These are phyloP conservation scores for Thermothielavioides terrestris DNA, from an alignment of 495 filamentous ascomycete species.

Conservation along the genomic window DNA sequence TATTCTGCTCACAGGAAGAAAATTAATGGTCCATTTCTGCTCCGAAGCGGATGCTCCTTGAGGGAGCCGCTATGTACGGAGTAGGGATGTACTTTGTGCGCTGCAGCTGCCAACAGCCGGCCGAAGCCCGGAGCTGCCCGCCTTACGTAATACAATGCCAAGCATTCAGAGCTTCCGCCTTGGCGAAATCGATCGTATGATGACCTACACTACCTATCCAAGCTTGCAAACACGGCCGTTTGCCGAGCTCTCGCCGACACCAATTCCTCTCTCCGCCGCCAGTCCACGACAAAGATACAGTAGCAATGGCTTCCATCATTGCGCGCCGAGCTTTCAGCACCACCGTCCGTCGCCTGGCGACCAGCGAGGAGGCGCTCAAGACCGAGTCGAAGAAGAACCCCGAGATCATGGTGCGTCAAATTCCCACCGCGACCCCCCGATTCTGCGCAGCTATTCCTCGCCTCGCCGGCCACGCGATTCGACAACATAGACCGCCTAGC, in stretches of 20 bases:
- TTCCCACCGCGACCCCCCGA: constrained; percentile 3
- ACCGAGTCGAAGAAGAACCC: constrained; percentile 45
- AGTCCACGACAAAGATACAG: constrained; percentile 1
- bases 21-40: neutral
- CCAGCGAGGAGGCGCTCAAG: constrained; percentile 36
- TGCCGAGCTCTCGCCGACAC: constrained; percentile 10
- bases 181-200: constrained; percentile 20
- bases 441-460: neutral
- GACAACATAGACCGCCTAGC: neutral
- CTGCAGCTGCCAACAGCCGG: neutral
- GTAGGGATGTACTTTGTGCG: no score
- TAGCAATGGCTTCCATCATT: constrained; percentile 40
- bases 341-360: constrained; percentile 34
- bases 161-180: constrained; percentile 8
- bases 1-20: no score
- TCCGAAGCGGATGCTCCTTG: neutral
- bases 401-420: constrained; percentile 40
- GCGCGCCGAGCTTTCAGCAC: constrained; percentile 42
- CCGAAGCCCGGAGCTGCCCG: neutral
- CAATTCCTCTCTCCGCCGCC: constrained; percentile 6
- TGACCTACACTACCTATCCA: neutral
- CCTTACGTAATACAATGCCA: constrained; percentile 12
- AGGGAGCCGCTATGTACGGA: neutral
- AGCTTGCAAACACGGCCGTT: constrained; percentile 11
- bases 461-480: neutral